These are phyloP conservation scores for Hydnum rufescens DNA, from an alignment of 768 basidiomycete genomes.

Conservation along the genomic window DNA sequence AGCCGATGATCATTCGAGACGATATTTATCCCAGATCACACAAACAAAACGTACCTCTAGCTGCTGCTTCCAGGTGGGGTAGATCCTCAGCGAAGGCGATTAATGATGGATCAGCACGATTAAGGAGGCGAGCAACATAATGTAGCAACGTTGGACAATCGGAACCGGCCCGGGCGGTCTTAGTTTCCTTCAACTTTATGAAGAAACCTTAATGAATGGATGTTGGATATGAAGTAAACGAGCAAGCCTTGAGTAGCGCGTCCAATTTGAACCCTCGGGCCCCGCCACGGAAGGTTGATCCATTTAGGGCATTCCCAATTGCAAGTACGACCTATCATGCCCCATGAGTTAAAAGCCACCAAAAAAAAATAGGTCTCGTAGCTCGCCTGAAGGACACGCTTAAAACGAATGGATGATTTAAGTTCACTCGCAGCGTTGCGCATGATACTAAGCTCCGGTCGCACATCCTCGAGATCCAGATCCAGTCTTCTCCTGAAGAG, in stretches of 20 bases:
- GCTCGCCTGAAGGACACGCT: constrained; percentile 44
- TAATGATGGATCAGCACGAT: constrained; percentile 43
- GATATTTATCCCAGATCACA: neutral
- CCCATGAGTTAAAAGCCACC: neutral
- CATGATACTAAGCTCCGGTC: constrained; percentile 59
- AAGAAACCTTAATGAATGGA: too few species aligned
- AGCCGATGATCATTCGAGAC: neutral
- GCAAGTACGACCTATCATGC: constrained; percentile 40
- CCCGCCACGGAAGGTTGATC: constrained; percentile 61
- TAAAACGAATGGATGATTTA: constrained; percentile 41
- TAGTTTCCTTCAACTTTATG: constrained; percentile 17
- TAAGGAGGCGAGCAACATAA: constrained; percentile 59
- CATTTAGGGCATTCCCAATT: constrained; percentile 70
- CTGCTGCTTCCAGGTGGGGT: constrained; percentile 64
- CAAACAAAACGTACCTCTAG: constrained; percentile 34
- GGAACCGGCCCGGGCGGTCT: constrained; percentile 41
- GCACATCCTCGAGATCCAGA: constrained; percentile 62
- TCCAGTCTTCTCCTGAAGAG: constrained; percentile 66
- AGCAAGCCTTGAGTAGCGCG: too few species aligned
- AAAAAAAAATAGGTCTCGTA: neutral
- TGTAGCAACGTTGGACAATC: constrained; percentile 82
- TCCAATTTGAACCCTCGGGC: constrained; percentile 75
- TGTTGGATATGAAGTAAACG: too few species aligned
- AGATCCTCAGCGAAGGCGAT: constrained; percentile 62
- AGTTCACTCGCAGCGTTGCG: constrained; percentile 53